These are phyloP conservation scores for Aureobasidium sp. DNA, from an alignment of 2,329 filamentous ascomycete species.

Conservation along the genomic window DNA sequence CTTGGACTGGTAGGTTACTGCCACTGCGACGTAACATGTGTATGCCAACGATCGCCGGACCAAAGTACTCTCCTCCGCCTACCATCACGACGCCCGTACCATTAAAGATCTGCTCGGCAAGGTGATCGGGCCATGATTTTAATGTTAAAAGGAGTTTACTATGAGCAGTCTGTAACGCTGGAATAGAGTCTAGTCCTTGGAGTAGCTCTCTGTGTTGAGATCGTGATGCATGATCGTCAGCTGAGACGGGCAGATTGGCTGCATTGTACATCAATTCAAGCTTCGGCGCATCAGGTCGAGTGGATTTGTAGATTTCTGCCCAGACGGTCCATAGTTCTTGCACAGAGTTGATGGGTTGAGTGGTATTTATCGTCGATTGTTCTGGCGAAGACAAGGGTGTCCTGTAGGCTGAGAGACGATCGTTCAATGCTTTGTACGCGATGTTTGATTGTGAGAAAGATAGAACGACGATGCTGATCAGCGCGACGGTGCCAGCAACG, in stretches of 20 bases:
- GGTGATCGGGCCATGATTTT: conserved; percentile 2
- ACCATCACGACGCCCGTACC: conserved; percentile 32
- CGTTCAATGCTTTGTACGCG: conserved; percentile 1
- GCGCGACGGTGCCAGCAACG: neutral
- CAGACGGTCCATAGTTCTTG: neutral
- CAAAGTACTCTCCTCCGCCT: conserved; percentile 37
- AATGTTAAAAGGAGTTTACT: conserved; percentile 5
- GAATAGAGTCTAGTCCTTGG: neutral
- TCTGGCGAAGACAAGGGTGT: neutral
- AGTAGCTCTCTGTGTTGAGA: neutral
- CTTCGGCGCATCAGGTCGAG: neutral
- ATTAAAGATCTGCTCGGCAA: conserved; percentile 16
- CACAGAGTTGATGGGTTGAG: neutral
- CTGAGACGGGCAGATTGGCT: neutral
- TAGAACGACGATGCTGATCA: neutral
- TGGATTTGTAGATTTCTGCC: neutral
- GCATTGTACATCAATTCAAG: conserved; percentile 6
- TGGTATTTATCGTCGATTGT: neutral
- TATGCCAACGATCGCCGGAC: conserved; percentile 38
- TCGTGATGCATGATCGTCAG: neutral
- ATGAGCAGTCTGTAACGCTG: conserved; percentile 18
- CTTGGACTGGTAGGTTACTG: conserved; percentile 39
- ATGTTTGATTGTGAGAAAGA: neutral
- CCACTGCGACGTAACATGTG: conserved; percentile 40
- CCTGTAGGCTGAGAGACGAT: neutral